Conservation (phyloP, 768 basidiomycete genomes). For the Rhodotorula taiwanensis region DNA sequence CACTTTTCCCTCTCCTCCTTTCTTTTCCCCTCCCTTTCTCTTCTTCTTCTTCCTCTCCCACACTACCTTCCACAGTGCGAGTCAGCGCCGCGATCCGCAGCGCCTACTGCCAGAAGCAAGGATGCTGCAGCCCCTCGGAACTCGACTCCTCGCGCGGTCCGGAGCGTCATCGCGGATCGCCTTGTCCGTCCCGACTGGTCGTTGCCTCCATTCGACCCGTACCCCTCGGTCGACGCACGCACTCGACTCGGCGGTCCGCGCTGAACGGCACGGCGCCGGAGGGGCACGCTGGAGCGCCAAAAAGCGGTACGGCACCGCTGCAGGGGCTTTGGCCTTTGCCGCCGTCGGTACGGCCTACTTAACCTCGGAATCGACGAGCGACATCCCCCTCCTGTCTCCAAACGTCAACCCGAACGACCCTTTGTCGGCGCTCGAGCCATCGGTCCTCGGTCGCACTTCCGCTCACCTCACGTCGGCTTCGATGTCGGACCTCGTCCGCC, state of each 20-base stretch:
- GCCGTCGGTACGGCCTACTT: not conserved
- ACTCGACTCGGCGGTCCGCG: not conserved
- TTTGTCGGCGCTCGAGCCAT: slow-evolving; percentile 23
- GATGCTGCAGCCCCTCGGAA: not conserved
- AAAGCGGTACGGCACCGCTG: not conserved
- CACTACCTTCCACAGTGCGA: too few relatives aligned
- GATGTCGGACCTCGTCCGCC: slow-evolving; percentile 22
- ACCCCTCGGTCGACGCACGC: slow-evolving; percentile 7
- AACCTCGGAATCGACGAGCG: not conserved
- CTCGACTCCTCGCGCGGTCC: too few relatives aligned
- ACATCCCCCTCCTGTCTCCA: not conserved
- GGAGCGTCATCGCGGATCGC: too few relatives aligned
- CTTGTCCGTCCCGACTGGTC: not conserved
- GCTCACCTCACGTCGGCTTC: slow-evolving; percentile 13
- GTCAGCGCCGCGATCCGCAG: too few relatives aligned
- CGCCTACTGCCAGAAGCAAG: not conserved
- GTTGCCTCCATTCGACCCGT: not conserved
- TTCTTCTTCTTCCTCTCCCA: too few relatives aligned
- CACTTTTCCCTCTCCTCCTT: too few relatives aligned
- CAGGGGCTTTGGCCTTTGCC: not conserved
- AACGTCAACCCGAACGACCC: slow-evolving; percentile 23
- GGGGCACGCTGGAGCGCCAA: not conserved
- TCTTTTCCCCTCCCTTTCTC: too few relatives aligned
- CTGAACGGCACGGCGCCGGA: not conserved
- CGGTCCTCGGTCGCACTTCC: slow-evolving; percentile 13